Evolutionary conservation across 768 basidiomycete species (phyloP).

Genomic region (Xanthoconium purpureum): DNA sequence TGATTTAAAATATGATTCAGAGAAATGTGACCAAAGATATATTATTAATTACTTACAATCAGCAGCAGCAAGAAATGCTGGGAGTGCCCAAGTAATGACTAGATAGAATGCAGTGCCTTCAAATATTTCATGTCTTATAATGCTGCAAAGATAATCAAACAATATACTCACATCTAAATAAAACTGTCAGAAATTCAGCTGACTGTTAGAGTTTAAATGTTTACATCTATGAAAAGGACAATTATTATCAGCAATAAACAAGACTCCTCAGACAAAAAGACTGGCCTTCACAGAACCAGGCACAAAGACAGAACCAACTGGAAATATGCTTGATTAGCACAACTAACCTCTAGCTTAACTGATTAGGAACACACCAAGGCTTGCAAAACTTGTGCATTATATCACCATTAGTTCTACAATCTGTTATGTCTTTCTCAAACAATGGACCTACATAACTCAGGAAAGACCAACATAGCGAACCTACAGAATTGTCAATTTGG

Average conservation of each 20-base stretch:
- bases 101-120: not conserved
- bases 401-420: too few relatives aligned
- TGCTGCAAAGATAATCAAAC: too few relatives aligned
- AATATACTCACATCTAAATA: slow-evolving; percentile 5
- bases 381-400: too few relatives aligned
- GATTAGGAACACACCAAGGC: too few relatives aligned
- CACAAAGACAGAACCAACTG: too few relatives aligned
- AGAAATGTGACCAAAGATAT: too few relatives aligned
- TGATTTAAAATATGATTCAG: too few relatives aligned
- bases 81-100: not conserved
- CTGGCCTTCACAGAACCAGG: not conserved
- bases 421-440: too few relatives aligned
- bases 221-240: not conserved
- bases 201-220: not conserved
- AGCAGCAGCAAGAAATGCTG: not conserved
- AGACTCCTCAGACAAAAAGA: not conserved
- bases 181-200: not conserved
- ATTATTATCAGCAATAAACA: not conserved
- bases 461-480: not conserved
- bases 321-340: too few relatives aligned
- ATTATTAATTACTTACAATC: slow-evolving; percentile 7
- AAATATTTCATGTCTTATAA: not conserved
- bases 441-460: not conserved
- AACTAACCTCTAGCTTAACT: too few relatives aligned
- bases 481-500: not conserved